Conservation (phyloP, 805 yeast species). For the Pichia kluyveri region DNA sequence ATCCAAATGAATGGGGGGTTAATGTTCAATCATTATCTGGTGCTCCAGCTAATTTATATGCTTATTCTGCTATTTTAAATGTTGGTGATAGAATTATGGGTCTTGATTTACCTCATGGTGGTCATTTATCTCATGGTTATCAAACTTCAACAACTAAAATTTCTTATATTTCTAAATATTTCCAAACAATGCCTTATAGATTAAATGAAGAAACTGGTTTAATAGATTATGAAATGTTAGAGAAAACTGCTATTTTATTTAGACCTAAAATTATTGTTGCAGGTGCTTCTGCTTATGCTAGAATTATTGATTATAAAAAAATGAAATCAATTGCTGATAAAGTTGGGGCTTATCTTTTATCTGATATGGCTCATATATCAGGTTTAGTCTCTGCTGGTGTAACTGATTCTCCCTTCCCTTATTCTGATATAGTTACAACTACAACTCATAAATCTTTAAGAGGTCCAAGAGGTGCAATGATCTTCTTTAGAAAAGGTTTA, state of each 20-base stretch:
- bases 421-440: slow-evolving; percentile 94
- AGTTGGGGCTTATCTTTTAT: slow-evolving; percentile 86
- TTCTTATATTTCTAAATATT: slow-evolving; percentile 85
- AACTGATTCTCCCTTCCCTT: slow-evolving; percentile 84
- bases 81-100: slow-evolving; percentile 96
- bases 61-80: slow-evolving; percentile 80
- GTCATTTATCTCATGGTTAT: slow-evolving; percentile 95
- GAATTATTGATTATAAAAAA: slow-evolving; percentile 82
- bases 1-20: slow-evolving; percentile 89
- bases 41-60: slow-evolving; percentile 92
- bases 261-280: slow-evolving; percentile 95
- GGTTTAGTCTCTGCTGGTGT: slow-evolving; percentile 95
- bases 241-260: slow-evolving; percentile 71
- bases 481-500: slow-evolving; percentile 92
- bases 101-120: slow-evolving; percentile 95
- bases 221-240: slow-evolving; percentile 85
- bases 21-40: slow-evolving; percentile 94
- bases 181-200: slow-evolving; percentile 97
- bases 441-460: slow-evolving; percentile 96
- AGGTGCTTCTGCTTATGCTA: slow-evolving; percentile 93
- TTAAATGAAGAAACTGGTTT: slow-evolving; percentile 78
- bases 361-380: slow-evolving; percentile 97
- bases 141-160: slow-evolving; percentile 86
- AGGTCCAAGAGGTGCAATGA: slow-evolving; percentile 99
- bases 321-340: slow-evolving; percentile 87